phyloP scores from a whole-genome alignment of 1,284 basidiomycete species.

The Chiua sp. region DNA sequence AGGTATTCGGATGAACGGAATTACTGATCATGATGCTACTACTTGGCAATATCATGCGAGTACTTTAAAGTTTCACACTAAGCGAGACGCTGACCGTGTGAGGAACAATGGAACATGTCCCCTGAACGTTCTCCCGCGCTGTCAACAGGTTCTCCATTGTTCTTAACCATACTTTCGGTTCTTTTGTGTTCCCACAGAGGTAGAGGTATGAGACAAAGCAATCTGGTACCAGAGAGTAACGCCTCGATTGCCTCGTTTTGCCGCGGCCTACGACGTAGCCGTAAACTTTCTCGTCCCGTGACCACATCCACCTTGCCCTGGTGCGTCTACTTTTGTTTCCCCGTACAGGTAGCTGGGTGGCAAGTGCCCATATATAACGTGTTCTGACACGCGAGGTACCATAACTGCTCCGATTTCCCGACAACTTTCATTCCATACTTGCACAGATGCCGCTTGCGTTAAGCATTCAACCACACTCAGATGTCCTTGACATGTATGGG shows the following conservation, averaged over 20 bases:
- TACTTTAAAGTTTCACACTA: conserved; percentile 4
- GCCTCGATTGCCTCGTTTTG: conserved; percentile 2
- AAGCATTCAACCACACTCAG: conserved; percentile 59
- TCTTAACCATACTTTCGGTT: conserved; percentile 16
- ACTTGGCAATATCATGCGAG: neutral
- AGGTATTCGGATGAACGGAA: conserved; percentile 81
- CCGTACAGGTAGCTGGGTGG: conserved; percentile 33
- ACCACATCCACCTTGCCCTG: conserved; percentile 10
- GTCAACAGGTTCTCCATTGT: conserved; percentile 38
- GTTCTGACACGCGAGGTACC: neutral
- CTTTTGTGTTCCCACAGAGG: conserved; percentile 39
- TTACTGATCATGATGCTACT: neutral
- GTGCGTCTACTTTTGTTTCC: conserved; percentile 35
- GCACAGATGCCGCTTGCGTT: conserved; percentile 64
- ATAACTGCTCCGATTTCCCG: conserved; percentile 11
- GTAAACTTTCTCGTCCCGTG: conserved; percentile 1
- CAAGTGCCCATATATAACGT: conserved; percentile 33
- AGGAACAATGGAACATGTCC: conserved; percentile 27
- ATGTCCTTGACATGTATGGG: conserved; percentile 68
- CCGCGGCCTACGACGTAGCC: neutral
- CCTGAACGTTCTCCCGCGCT: conserved; percentile 3
- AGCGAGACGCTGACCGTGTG: conserved; percentile 4
- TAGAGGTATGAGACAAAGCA: conserved; percentile 35
- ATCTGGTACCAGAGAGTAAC: conserved; percentile 3
- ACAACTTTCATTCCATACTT: conserved; percentile 20